Evolutionary conservation across 2,329 filamentous ascomycete species (phyloP).

Genomic region (Epichloe hybrida): DNA sequence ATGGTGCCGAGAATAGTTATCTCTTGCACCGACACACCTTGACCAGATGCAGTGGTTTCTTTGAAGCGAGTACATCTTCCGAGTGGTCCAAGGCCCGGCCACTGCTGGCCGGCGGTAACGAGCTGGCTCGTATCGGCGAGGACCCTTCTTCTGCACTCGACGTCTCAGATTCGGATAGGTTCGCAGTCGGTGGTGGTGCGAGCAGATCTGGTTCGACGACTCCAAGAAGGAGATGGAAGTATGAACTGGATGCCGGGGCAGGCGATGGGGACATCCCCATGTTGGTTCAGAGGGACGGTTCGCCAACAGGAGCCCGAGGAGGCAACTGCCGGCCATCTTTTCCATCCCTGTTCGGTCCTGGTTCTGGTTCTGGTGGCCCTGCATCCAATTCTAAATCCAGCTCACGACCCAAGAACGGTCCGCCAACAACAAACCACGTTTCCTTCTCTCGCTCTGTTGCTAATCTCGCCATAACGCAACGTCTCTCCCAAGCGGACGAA

Average conservation of each 20-base stretch:
- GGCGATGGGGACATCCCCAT: conserved; percentile 70
- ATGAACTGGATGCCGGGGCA: conserved; percentile 69
- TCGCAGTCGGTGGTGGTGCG: background rate
- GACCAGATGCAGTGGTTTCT: conserved; percentile 84
- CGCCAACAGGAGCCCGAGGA: conserved; percentile 5
- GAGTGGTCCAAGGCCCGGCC: conserved; percentile 45
- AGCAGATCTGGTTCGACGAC: background rate
- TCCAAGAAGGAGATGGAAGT: conserved; percentile 56
- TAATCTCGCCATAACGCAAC: conserved; percentile 46
- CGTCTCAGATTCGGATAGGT: conserved; percentile 8
- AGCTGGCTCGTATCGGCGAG: conserved; percentile 43
- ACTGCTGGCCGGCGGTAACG: conserved; percentile 20
- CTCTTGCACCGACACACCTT: conserved; percentile 78
- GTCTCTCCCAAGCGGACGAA: conserved; percentile 46
- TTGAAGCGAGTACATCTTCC: conserved; percentile 70
- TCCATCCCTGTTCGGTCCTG: conserved; percentile 16
- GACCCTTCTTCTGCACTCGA: conserved; percentile 16
- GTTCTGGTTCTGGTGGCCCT: conserved; percentile 21
- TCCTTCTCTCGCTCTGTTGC: conserved; percentile 77
- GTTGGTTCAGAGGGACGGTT: conserved; percentile 63
- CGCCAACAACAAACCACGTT: conserved; percentile 30
- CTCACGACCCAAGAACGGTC: conserved; percentile 18
- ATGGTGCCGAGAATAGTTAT: conserved; percentile 58
- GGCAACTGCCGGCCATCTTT: conserved; percentile 7
- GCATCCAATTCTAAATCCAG: conserved; percentile 36